These are phyloP conservation scores for Chlorella sp. DNA, from an alignment of 139 green algal genomes.

Conservation along the genomic window DNA sequence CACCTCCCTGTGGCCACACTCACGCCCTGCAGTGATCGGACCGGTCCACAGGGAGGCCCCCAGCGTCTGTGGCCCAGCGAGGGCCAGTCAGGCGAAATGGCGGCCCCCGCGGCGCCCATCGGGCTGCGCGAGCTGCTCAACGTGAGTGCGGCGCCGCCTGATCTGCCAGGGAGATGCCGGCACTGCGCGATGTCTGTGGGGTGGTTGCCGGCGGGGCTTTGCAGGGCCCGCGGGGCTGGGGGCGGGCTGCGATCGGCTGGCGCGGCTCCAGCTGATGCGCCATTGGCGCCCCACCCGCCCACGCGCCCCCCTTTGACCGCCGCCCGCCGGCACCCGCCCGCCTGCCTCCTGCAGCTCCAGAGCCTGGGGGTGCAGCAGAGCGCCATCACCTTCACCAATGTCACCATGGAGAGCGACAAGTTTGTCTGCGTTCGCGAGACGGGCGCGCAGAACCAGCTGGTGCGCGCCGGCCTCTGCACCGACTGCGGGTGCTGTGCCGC, in stretches of 20 bases:
- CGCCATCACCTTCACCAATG: conserved; percentile 97
- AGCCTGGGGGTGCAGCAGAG: conserved; percentile 87
- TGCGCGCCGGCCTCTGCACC: background rate
- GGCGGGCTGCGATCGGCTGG: too few relatives aligned
- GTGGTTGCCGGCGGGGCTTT: too few relatives aligned
- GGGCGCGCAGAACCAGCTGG: conserved; percentile 53
- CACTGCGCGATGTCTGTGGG: too few relatives aligned
- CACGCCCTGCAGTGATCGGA: too few relatives aligned
- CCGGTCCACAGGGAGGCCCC: too few relatives aligned
- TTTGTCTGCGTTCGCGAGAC: conserved; percentile 97
- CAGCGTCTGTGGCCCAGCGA: background rate
- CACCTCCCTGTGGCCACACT: too few relatives aligned
- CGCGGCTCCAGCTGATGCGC: too few relatives aligned
- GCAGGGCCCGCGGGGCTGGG: too few relatives aligned
- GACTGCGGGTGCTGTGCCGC: too few relatives aligned
- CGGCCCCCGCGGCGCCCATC: conserved; percentile 30
- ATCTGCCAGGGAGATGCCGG: background rate
- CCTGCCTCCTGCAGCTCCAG: conserved; percentile 77
- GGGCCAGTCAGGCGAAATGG: background rate
- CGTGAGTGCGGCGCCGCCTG: conserved; percentile 15
- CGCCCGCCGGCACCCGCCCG: too few relatives aligned
- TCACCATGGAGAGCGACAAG: conserved; percentile 97
- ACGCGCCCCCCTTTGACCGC: too few relatives aligned
- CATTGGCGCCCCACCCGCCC: too few relatives aligned
- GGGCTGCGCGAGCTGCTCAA: conserved; percentile 36